Conservation (phyloP, 352 stramenopile genomes). For the Phytopythium oedochilum region DNA sequence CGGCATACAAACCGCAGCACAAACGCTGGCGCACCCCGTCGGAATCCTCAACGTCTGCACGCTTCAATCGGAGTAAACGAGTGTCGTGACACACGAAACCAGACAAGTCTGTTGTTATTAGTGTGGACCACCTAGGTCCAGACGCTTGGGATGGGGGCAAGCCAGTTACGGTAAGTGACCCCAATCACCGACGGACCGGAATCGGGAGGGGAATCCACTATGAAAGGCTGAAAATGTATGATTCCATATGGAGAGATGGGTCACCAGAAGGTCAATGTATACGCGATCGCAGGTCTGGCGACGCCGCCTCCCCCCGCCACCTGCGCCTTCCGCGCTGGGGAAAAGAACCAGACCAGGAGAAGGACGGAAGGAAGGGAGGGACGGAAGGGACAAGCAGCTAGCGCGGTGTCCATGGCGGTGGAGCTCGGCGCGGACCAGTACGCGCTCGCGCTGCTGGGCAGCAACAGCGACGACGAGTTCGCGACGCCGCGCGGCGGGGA, state of each 20-base stretch:
- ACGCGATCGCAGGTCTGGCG: not conserved
- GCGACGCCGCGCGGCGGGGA: constrained; percentile 14
- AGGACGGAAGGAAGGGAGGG: not conserved
- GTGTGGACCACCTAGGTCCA: not conserved
- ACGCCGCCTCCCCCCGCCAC: not conserved
- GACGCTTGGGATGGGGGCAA: not conserved
- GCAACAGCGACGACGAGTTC: constrained; percentile 50
- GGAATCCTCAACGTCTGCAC: not conserved
- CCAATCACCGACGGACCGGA: not conserved
- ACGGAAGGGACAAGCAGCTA: not conserved
- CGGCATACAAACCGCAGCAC: not conserved
- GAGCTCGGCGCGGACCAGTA: constrained; percentile 38
- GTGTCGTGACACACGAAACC: not conserved
- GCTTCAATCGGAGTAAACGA: not conserved
- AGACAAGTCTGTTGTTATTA: not conserved
- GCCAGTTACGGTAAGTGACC: constrained; percentile 8
- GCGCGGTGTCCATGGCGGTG: constrained; percentile 23
- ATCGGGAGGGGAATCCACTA: not conserved
- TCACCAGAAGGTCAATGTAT: not conserved
- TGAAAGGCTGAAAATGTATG: not conserved
- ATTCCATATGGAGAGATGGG: not conserved
- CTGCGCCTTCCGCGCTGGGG: not conserved
- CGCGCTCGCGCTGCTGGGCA: constrained; percentile 50
- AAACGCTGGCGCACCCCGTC: not conserved
- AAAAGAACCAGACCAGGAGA: not conserved